A percentile compares a stretch with the other conserved stretches of the same genome.
These are phyloP conservation scores for Zizania latifolia DNA, from an alignment of 176 grass and related monocot species.

Conservation along the genomic window DNA sequence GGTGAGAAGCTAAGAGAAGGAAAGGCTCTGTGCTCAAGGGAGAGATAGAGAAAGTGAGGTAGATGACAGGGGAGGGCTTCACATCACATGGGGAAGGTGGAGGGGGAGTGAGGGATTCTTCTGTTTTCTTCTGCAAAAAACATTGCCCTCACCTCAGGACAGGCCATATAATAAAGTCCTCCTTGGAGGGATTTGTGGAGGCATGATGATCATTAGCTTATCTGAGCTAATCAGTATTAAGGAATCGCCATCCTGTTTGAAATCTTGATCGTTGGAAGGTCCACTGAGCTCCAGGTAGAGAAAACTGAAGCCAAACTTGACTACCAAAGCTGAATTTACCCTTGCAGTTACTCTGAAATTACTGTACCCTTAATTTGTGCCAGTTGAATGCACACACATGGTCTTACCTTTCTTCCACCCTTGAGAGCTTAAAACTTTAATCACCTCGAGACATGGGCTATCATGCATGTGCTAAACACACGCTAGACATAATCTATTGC, in stretches of 20 bases:
- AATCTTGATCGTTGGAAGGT: conserved; percentile 2
- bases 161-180: no score
- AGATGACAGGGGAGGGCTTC: conserved; percentile 10
- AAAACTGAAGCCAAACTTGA: background rate
- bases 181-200: no score
- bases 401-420: background rate
- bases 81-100: conserved; percentile 45
- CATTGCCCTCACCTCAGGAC: background rate
- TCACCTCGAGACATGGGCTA: conserved; percentile 51
- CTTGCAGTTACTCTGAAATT: background rate
- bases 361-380: no score
- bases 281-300: background rate
- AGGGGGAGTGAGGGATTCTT: background rate
- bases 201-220: conserved; percentile 2
- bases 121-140: conserved; percentile 33
- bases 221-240: conserved; percentile 35
- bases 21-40: conserved; percentile 37
- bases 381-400: background rate
- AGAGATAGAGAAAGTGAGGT: background rate
- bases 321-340: background rate
- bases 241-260: conserved; percentile 27
- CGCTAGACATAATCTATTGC: conserved; percentile 28
- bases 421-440: conserved; percentile 27
- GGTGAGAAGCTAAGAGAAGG: conserved; percentile 20
- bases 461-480: conserved; percentile 3